Conservation (phyloP, 106 monocot species). For the Dactylorhiza incarnata region DNA sequence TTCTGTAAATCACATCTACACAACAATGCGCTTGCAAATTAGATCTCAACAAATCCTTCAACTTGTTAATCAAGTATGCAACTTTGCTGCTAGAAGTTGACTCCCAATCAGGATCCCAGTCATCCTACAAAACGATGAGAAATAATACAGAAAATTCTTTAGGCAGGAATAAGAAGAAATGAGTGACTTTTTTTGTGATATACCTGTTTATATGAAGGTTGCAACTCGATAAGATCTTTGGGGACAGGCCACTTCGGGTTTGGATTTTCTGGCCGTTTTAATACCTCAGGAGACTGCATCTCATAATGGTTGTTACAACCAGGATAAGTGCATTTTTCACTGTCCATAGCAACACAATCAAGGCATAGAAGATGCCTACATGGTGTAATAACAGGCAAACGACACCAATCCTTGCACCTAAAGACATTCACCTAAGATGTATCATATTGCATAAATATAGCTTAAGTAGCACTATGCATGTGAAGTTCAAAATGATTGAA, state of each 20-base stretch:
- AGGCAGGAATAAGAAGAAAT: neutral
- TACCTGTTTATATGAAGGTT: slow-evolving; percentile 96
- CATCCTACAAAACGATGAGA: slow-evolving; percentile 49
- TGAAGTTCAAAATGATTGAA: neutral
- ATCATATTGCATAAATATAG: slow-evolving; percentile 10
- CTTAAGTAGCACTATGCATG: slow-evolving; percentile 5
- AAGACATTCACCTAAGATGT: neutral
- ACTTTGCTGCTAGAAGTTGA: slow-evolving; percentile 97
- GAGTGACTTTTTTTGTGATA: neutral
- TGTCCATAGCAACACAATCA: slow-evolving; percentile 78
- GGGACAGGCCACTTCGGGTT: slow-evolving; percentile 99
- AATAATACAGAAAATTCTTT: neutral
- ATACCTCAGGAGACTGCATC: slow-evolving; percentile 91
- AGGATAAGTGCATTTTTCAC: slow-evolving; percentile 80
- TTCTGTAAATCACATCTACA: slow-evolving; percentile 14
- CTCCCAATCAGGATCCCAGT: slow-evolving; percentile 97
- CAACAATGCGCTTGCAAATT: slow-evolving; percentile 27
- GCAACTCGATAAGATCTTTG: slow-evolving; percentile 97
- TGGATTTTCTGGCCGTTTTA: slow-evolving; percentile 96
- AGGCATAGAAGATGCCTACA: slow-evolving; percentile 96
- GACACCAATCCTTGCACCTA: slow-evolving; percentile 96
- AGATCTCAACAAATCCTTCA: slow-evolving; percentile 57
- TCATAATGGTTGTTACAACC: slow-evolving; percentile 80
- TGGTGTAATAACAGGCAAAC: slow-evolving; percentile 92
- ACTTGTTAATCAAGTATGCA: slow-evolving; percentile 62